Conservation (phyloP, 208 protist genomes). For the Phytomonas sp. region DNA sequence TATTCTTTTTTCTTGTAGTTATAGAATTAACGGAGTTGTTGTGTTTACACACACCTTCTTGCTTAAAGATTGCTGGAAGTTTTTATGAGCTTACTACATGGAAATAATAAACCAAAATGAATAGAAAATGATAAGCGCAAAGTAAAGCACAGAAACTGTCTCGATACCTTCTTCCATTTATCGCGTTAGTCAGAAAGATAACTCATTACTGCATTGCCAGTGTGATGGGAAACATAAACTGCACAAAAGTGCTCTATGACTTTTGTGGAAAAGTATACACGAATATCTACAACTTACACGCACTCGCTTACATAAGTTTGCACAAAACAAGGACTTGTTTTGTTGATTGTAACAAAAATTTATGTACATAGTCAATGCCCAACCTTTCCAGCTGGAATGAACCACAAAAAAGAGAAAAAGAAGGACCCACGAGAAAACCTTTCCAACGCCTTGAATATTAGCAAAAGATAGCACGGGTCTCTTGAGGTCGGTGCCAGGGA, state of each 20-base stretch:
- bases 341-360: background rate
- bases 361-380: background rate
- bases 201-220: background rate
- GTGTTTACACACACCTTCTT: background rate
- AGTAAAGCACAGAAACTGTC: conserved; percentile 9
- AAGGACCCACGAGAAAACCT: background rate
- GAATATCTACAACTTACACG: background rate
- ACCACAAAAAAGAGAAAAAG: background rate
- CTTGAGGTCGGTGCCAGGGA: background rate
- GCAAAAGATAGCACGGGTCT: background rate
- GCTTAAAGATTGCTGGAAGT: background rate
- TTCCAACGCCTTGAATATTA: background rate
- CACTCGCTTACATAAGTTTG: background rate
- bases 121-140: conserved; percentile 2
- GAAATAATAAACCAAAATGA: background rate
- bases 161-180: background rate
- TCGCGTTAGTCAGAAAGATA: background rate
- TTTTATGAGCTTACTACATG: background rate
- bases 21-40: background rate
- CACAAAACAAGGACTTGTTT: background rate
- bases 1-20: background rate
- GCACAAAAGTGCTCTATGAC: background rate
- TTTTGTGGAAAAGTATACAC: background rate
- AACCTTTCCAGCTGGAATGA: background rate
- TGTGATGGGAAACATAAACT: background rate